Base-by-base conservation (phyloP, 371 early-diverging fungal species). In the Lichtheimia ornata region DNA sequence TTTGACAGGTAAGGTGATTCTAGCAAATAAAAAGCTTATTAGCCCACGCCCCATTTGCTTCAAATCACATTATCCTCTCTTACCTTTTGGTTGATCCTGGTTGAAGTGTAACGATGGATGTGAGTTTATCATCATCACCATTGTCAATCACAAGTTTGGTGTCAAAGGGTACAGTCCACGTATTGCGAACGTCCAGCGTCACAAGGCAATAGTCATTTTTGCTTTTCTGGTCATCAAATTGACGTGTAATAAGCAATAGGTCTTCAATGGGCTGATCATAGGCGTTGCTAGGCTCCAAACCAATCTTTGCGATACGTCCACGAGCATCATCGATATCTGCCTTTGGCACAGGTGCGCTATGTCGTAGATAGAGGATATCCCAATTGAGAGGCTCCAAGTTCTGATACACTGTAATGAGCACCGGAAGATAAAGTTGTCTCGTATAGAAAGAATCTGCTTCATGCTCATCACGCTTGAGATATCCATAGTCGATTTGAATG, bases 161-260 rank as follows among this genome's bases (percentile, higher is more conserved):
- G 54, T 89, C 87, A 61, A 93, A 90, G 11, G 89, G 82, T 17
- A 81, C 72, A 6, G 82, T 85, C 89, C 91, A 90, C 11, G 76
- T 74, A 70, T 94, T 94, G 44, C 84, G 71, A n/a, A 94, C 70
- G 74, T 94, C 94, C 67, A 94, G 69, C 28, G 90, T 88, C 30
- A 92, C 64, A 40, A 94, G 65, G 71, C 87, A 91, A 53, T 84
- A 88, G 30, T 90, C 88, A 27, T 82, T 79, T 62, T 76, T 74
- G n/a, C 59, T 59, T 24, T 69, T 62, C 9, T 57, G 49, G 44
- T 64, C 58, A 18, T 65, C 45, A 1, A 58, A 17, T 5, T 61
- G 58, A 22, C 60, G 69, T 15, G 69, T 69, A 5, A 69, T 49
- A 6, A 61, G 50, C 13, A 69, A 25, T 25, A 69, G 25, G 43